These are phyloP conservation scores for Penicilliopsis zonata DNA, from an alignment of 495 filamentous ascomycete genomes.

Conservation along the genomic window DNA sequence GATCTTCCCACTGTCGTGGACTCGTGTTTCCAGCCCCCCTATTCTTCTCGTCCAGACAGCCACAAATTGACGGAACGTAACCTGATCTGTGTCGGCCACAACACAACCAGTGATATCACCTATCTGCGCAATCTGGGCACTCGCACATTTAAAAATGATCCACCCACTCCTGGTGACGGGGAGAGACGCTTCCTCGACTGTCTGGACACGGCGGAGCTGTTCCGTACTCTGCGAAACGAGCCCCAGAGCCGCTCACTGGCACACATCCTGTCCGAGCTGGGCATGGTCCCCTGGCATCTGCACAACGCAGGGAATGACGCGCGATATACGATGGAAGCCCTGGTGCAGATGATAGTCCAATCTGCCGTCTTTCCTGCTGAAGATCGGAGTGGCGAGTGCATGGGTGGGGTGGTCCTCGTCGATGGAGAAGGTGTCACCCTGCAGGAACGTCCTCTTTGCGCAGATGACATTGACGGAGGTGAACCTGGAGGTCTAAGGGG, in stretches of 20 bases:
- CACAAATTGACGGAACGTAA: slow-evolving; percentile 26
- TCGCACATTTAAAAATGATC: slow-evolving; percentile 7
- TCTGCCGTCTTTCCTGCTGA: background rate
- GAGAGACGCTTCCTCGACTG: slow-evolving; percentile 36
- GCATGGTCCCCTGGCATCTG: slow-evolving; percentile 47
- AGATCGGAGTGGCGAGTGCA: too few species aligned
- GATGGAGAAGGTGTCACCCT: too few species aligned
- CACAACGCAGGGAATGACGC: slow-evolving; percentile 98
- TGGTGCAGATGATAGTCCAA: slow-evolving; percentile 46
- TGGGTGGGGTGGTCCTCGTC: too few species aligned
- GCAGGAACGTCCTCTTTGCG: background rate
- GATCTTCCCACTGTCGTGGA: slow-evolving; percentile 30
- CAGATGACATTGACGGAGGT: background rate
- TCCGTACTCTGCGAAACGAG: slow-evolving; percentile 41
- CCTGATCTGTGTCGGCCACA: slow-evolving; percentile 72
- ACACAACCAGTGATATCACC: slow-evolving; percentile 48
- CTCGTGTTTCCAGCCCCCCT: slow-evolving; percentile 38
- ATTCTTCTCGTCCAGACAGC: slow-evolving; percentile 12
- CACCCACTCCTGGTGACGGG: background rate
- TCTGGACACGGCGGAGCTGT: slow-evolving; percentile 60
- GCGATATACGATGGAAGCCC: slow-evolving; percentile 63
- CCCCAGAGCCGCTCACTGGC: slow-evolving; percentile 41
- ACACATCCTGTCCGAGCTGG: slow-evolving; percentile 49
- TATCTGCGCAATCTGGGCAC: slow-evolving; percentile 53
- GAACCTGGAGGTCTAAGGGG: too few species aligned